A percentile compares a stretch with the other conserved stretches of the same genome.
Conservation (phyloP, 352 stramenopile genomes). For the Phytophthora ohioensis region DNA sequence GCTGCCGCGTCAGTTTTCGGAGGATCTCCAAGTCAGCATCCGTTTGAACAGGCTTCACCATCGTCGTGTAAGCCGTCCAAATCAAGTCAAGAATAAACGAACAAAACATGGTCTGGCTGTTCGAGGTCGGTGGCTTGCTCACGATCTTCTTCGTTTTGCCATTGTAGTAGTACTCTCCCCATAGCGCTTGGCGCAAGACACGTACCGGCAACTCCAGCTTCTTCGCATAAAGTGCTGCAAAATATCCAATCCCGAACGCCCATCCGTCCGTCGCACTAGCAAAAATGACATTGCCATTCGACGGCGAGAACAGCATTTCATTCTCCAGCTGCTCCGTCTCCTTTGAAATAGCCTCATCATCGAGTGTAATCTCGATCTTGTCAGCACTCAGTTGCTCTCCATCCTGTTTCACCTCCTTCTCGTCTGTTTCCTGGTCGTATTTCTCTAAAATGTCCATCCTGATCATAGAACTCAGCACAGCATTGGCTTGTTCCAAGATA, state of each 20-base stretch:
- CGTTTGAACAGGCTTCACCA: constrained; percentile 51
- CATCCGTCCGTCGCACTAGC: constrained; percentile 92
- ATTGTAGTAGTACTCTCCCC: constrained; percentile 94
- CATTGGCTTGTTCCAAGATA: constrained; percentile 93
- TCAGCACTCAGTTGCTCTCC: constrained; percentile 24
- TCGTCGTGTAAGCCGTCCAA: constrained; percentile 88
- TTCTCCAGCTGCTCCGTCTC: constrained; percentile 73
- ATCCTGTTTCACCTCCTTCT: constrained; percentile 15
- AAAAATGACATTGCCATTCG: constrained; percentile 95
- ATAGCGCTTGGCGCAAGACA: constrained; percentile 84
- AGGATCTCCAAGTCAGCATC: constrained; percentile 62
- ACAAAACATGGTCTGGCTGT: constrained; percentile 92
- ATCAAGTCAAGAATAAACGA: constrained; percentile 92
- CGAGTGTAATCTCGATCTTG: constrained; percentile 27
- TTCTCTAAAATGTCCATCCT: constrained; percentile 76
- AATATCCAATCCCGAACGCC: constrained; percentile 91
- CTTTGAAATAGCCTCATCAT: constrained; percentile 70
- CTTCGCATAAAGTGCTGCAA: constrained; percentile 78
- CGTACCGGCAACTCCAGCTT: constrained; percentile 73
- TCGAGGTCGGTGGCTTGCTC: constrained; percentile 74
- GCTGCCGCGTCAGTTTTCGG: constrained; percentile 72
- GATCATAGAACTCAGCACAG: constrained; percentile 86
- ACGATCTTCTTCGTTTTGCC: constrained; percentile 92
- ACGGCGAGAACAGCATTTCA: constrained; percentile 87
- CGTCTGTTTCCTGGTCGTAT: constrained; percentile 53